phyloP scores from a whole-genome alignment of 2,329 filamentous ascomycete species.

The Rutstroemia sydowiana region DNA sequence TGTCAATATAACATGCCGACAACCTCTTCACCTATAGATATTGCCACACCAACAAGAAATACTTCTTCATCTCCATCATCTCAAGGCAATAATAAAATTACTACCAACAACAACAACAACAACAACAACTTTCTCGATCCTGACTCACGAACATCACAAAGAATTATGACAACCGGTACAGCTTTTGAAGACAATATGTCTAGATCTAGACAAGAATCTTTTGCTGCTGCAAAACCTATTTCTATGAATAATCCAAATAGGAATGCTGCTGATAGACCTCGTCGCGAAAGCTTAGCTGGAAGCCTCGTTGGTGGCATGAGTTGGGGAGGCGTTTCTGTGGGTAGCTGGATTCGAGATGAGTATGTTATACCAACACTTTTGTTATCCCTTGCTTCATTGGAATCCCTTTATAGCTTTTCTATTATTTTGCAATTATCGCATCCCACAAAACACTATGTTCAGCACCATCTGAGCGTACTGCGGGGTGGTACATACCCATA shows the following conservation, averaged over 20 bases:
- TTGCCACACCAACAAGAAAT: conserved; percentile 29
- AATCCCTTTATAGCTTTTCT: background rate
- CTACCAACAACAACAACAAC: too few species aligned
- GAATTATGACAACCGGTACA: conserved; percentile 43
- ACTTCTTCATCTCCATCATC: conserved; percentile 33
- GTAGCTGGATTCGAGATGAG: conserved; percentile 97
- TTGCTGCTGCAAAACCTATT: conserved; percentile 59
- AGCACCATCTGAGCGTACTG: background rate
- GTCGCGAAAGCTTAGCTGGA: conserved; percentile 55
- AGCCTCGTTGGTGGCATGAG: conserved; percentile 79
- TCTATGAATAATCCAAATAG: conserved; percentile 58
- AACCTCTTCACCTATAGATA: conserved; percentile 29
- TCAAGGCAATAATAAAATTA: conserved; percentile 25
- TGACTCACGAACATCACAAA: conserved; percentile 37
- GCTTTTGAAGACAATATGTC: conserved; percentile 47
- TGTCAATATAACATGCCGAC: conserved; percentile 24
- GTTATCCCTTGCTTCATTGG: too few species aligned
- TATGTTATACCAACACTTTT: conserved; percentile 48
- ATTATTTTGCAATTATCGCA: background rate
- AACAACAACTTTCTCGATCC: conserved; percentile 22
- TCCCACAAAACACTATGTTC: background rate
- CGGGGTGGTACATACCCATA: background rate
- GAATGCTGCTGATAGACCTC: conserved; percentile 48
- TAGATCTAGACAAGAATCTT: conserved; percentile 52
- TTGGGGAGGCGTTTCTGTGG: conserved; percentile 93